phyloP scores from a whole-genome alignment of 1,284 basidiomycete species.

The Naganishia sp. region DNA sequence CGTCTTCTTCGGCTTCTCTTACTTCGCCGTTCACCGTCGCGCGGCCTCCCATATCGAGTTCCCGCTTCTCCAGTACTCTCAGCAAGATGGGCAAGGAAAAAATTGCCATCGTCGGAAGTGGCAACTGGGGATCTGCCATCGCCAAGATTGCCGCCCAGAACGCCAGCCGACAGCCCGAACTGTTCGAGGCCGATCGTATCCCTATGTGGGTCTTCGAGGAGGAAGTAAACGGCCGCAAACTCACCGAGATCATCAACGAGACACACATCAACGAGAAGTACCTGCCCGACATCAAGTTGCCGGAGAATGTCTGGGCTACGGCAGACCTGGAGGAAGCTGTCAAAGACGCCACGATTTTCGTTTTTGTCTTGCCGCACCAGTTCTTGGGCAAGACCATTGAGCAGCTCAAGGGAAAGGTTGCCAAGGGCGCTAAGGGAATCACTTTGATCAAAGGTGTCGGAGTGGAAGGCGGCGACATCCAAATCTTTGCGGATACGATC shows the following conservation, averaged over 20 bases:
- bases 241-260: conserved; percentile 60
- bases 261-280: conserved; percentile 58
- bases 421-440: conserved; percentile 54
- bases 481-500: conserved; percentile 63
- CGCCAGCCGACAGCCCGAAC: conserved; percentile 53
- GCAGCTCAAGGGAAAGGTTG: conserved; percentile 54
- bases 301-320: conserved; percentile 58
- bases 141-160: conserved; percentile 56
- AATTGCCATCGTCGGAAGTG: conserved; percentile 60
- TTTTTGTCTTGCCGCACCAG: conserved; percentile 63
- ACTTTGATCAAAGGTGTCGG: conserved; percentile 60
- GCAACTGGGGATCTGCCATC: conserved; percentile 60
- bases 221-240: conserved; percentile 58
- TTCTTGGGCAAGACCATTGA: conserved; percentile 52
- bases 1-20: neutral
- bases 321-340: conserved; percentile 58
- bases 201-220: conserved; percentile 57
- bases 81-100: conserved; percentile 54
- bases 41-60: too few relatives aligned
- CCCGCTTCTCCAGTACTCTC: conserved; percentile 14
- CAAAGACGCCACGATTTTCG: conserved; percentile 58
- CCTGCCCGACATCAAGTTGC: conserved; percentile 58
- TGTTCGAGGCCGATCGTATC: conserved; percentile 54
- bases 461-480: conserved; percentile 58
- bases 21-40: too few relatives aligned